Base-by-base conservation (phyloP, 495 filamentous ascomycete species). In the Durotheca rogersii region DNA sequence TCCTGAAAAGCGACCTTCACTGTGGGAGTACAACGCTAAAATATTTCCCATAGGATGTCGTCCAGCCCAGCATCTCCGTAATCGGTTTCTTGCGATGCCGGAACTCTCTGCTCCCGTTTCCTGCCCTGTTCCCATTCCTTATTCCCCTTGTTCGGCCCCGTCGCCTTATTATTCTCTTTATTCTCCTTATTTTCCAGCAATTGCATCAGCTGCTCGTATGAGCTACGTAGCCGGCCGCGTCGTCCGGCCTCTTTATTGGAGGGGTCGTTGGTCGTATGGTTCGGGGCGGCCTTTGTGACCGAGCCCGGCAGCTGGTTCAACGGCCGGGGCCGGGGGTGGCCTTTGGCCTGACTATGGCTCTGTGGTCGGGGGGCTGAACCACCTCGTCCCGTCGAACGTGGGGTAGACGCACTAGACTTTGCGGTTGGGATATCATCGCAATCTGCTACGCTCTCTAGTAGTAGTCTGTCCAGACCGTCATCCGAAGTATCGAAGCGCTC, bases 21-120 rank as follows among this genome's bases (percentile, higher is more conserved):
- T n/a, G n/a, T n/a, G n/a, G n/a, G n/a, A n/a, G n/a, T n/a, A n/a
- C n/a, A n/a, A 11, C 23, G 39, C 27, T 46, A 53, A 18, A 58
- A 33, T 25, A 58, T 53, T 31, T 53, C 56, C 17, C n/a, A 44
- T 10, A 55, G 54, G 23, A 50, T 46, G 27, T 57, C 63, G 23
- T 70, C 67, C 23, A 71, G 44, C n/a, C 66, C 67, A 4, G 51
- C 44, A 5, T 71, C 72, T 4, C 67, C 68, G 9, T 73, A 74
- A 23, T 74, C 69, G 1, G 70, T 71, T 31, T 71, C 69, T 35
- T 74, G 72, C 1, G 72, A 72, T 2, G 62, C 44, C 9, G 53
- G 21, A 33, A 53, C 12, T 29, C 6, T 46, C 27, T 55, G 15
- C 23, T 23, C 32, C 16, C 36, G 7, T 20, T 48, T 15, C 11